Evolutionary conservation across 345 rosid species (phyloP).

Genomic region (Eucalyptus virginea): DNA sequence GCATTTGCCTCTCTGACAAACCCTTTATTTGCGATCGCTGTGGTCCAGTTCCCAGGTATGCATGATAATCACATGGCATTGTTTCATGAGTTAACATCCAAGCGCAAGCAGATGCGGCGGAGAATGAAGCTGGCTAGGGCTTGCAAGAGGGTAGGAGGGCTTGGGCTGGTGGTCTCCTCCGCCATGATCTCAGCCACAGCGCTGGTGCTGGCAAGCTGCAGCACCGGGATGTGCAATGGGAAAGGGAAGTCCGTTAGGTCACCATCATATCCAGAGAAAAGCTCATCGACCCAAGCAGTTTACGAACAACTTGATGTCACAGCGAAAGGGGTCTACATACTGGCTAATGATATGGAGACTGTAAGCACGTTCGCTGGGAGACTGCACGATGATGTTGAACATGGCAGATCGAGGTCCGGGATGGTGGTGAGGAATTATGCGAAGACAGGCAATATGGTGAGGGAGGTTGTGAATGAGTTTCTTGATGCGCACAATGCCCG

Average conservation of each 20-base stretch:
- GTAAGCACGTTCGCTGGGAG: slow-evolving; percentile 50
- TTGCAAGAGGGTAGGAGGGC: slow-evolving; percentile 31
- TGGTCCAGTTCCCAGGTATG: slow-evolving; percentile 15
- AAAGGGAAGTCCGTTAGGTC: background rate
- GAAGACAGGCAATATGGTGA: slow-evolving; percentile 22
- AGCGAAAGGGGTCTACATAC: slow-evolving; percentile 60
- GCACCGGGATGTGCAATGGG: slow-evolving; percentile 26
- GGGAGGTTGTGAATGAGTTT: slow-evolving; percentile 48
- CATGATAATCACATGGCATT: slow-evolving; percentile 32
- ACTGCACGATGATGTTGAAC: slow-evolving; percentile 12
- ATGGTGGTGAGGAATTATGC: slow-evolving; percentile 12
- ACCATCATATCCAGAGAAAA: background rate
- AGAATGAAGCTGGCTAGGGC: slow-evolving; percentile 22
- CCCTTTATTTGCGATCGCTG: slow-evolving; percentile 33
- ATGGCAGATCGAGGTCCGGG: background rate
- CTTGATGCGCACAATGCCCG: slow-evolving; percentile 15
- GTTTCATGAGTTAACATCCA: slow-evolving; percentile 28
- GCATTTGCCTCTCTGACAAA: slow-evolving; percentile 33
- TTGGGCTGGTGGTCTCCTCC: slow-evolving; percentile 33
- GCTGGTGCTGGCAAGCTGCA: slow-evolving; percentile 37
- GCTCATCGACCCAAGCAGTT: background rate
- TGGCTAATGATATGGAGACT: slow-evolving; percentile 74
- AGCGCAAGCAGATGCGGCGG: slow-evolving; percentile 30
- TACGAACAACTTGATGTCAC: slow-evolving; percentile 62
- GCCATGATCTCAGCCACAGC: slow-evolving; percentile 24